phyloP scores from a whole-genome alignment of 306 rosid species.

The Urtica urens region DNA sequence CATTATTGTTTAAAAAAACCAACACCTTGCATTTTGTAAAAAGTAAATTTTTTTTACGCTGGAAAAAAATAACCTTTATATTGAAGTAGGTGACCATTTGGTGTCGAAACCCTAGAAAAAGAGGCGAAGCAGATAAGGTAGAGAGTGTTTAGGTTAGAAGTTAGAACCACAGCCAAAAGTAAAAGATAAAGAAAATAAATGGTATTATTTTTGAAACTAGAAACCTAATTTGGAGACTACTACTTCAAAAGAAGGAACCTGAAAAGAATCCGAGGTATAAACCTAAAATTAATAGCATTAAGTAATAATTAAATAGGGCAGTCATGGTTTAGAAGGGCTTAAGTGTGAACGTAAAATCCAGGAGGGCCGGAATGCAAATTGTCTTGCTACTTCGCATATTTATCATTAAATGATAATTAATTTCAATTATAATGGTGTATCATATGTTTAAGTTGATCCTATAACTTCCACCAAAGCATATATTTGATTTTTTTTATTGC shows the following conservation, averaged over 20 bases:
- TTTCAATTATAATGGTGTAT: too few relatives aligned
- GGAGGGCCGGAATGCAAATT: constrained; percentile 1
- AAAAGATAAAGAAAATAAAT: not conserved
- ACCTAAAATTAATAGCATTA: not conserved
- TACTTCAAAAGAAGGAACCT: not conserved
- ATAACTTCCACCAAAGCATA: too few relatives aligned
- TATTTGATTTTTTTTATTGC: too few relatives aligned
- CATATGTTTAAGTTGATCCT: too few relatives aligned
- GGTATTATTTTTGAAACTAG: not conserved
- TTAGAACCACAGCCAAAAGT: not conserved
- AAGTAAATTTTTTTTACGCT: too few relatives aligned
- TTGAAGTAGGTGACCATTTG: constrained; percentile 3
- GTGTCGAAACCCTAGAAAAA: not conserved
- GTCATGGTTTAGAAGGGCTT: not conserved
- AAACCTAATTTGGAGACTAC: not conserved
- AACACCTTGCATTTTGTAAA: too few relatives aligned
- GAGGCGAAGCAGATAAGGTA: not conserved
- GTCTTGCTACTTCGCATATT: not conserved
- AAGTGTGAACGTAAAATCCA: too few relatives aligned
- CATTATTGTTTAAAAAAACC: too few relatives aligned
- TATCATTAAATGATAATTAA: not conserved
- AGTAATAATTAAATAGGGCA: not conserved
- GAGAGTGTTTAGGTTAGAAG: constrained; percentile 1
- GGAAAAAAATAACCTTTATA: too few relatives aligned
- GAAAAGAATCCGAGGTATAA: not conserved